These are phyloP conservation scores for Lactarius vividus DNA, from an alignment of 768 basidiomycete species.

Conservation along the genomic window DNA sequence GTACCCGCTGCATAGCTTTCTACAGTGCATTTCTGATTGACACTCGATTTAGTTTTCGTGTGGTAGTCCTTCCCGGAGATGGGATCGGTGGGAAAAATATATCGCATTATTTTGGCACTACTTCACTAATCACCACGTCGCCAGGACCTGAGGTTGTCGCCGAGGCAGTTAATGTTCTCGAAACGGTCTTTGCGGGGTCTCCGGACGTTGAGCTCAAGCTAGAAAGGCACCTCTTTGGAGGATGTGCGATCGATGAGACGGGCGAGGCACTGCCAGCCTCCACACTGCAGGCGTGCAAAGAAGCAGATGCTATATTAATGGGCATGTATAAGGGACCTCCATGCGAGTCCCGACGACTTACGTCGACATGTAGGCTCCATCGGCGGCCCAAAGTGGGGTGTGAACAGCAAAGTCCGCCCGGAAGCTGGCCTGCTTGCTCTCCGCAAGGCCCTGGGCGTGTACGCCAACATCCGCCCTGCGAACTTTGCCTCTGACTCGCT, in stretches of 20 bases:
- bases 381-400: slow-evolving; percentile 99
- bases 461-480: slow-evolving; percentile 97
- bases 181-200: slow-evolving; percentile 62
- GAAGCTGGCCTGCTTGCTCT: slow-evolving; percentile 87
- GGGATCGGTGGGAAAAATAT: slow-evolving; percentile 71
- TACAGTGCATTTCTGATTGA: slow-evolving; percentile 2
- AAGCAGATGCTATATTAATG: slow-evolving; percentile 94
- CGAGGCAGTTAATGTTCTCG: slow-evolving; percentile 81
- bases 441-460: slow-evolving; percentile 90
- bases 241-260: slow-evolving; percentile 83
- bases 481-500: slow-evolving; percentile 93
- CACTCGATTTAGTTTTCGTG: slow-evolving; percentile 60
- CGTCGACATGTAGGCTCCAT: slow-evolving; percentile 67
- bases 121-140: slow-evolving; percentile 1
- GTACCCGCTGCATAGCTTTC: slow-evolving; percentile 26
- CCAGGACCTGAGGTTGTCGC: slow-evolving; percentile 86
- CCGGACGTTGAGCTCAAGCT: slow-evolving; percentile 70
- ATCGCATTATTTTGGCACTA: not conserved
- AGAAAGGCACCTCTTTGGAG: slow-evolving; percentile 80
- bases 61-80: slow-evolving; percentile 92
- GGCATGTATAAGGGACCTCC: slow-evolving; percentile 47
- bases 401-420: slow-evolving; percentile 82
- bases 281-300: slow-evolving; percentile 85
- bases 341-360: not conserved
- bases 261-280: slow-evolving; percentile 83